phyloP scores from a whole-genome alignment of 2,329 filamentous ascomycete species.

The Trichoderma endophyticum region DNA sequence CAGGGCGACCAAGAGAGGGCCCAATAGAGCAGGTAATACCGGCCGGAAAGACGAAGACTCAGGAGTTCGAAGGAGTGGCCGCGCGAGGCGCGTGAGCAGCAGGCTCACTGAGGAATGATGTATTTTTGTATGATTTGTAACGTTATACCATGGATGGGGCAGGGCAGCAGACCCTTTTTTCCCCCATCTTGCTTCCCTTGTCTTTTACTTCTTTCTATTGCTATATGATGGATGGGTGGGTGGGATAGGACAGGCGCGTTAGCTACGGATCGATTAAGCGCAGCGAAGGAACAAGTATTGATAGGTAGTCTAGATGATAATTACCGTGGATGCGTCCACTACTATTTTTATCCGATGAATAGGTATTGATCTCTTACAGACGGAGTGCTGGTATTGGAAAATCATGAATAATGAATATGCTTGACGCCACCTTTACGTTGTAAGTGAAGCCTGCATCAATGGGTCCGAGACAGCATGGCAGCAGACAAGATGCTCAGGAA shows the following conservation, averaged over 20 bases:
- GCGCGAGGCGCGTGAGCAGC: slow-evolving; percentile 35
- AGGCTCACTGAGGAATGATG: slow-evolving; percentile 24
- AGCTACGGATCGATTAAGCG: background rate
- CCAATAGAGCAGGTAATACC: slow-evolving; percentile 3
- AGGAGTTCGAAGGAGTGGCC: slow-evolving; percentile 34
- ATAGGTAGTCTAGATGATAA: background rate
- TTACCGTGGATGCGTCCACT: background rate
- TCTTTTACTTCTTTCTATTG: background rate
- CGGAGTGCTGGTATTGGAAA: background rate
- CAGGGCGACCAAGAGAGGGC: slow-evolving; percentile 25
- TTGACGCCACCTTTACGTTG: background rate
- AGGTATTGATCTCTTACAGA: background rate
- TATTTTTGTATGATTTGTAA: background rate
- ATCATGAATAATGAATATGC: background rate
- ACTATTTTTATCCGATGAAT: background rate
- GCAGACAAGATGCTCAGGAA: background rate
- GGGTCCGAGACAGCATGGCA: background rate
- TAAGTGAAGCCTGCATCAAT: background rate
- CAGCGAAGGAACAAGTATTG: background rate
- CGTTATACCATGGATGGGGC: background rate
- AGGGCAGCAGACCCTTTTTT: background rate
- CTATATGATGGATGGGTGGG: background rate
- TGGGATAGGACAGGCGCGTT: background rate
- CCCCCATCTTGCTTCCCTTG: background rate
- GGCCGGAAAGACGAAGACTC: slow-evolving; percentile 1